Conservation (phyloP, 2,329 filamentous ascomycete species). For the Phialophora tarda region DNA sequence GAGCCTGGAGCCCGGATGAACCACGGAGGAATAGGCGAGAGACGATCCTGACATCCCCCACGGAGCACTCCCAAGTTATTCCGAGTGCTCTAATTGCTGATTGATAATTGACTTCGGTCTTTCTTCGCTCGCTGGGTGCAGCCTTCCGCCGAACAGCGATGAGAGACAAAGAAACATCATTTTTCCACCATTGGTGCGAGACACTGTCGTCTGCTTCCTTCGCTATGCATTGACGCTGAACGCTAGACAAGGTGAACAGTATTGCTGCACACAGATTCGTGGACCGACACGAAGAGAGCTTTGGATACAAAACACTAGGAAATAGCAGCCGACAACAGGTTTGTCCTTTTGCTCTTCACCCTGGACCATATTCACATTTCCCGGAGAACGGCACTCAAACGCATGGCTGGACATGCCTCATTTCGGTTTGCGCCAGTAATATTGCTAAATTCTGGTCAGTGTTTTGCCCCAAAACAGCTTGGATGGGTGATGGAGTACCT, state of each 20-base stretch:
- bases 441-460: constrained; percentile 61
- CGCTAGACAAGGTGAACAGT: constrained; percentile 22
- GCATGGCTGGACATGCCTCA: constrained; percentile 31
- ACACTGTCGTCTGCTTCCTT: constrained; percentile 15
- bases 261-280: constrained; percentile 8
- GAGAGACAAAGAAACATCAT: neutral
- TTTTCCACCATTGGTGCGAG: constrained; percentile 2
- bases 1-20: neutral
- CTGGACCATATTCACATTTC: too few relatives aligned
- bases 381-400: neutral
- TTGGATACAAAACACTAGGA: constrained; percentile 9
- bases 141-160: neutral
- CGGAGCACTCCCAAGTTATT: too few relatives aligned
- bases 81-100: neutral
- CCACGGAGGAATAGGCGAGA: neutral
- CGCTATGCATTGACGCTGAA: constrained; percentile 26
- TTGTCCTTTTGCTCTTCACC: neutral
- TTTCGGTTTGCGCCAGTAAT: constrained; percentile 72
- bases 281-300: constrained; percentile 10
- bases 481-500: constrained; percentile 65
- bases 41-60: neutral
- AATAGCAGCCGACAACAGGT: neutral
- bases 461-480: neutral
- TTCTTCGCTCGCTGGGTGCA: neutral
- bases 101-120: neutral